These are phyloP conservation scores for Umbilicaria muhlenbergii DNA, from an alignment of 495 filamentous ascomycete species.

Conservation along the genomic window DNA sequence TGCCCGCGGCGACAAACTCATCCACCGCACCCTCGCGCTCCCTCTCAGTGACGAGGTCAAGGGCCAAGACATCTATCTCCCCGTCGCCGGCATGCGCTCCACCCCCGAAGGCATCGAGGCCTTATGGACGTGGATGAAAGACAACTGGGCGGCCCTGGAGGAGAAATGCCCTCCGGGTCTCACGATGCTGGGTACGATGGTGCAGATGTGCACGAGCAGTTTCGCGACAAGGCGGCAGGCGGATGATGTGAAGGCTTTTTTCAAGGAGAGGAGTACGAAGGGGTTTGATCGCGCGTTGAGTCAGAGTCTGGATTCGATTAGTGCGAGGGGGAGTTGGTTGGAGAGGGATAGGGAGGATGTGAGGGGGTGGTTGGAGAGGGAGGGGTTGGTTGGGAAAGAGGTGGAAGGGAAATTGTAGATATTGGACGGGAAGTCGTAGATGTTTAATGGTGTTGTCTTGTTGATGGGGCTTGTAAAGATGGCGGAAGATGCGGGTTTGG, in stretches of 20 bases:
- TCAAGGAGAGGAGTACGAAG: slow-evolving; percentile 63
- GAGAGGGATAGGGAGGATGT: slow-evolving; percentile 46
- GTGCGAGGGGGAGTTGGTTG: slow-evolving; percentile 46
- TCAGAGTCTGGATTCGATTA: slow-evolving; percentile 44
- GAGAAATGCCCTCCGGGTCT: slow-evolving; percentile 65
- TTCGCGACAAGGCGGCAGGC: slow-evolving; percentile 67
- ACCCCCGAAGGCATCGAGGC: slow-evolving; percentile 66
- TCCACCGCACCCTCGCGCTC: slow-evolving; percentile 62
- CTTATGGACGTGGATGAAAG: slow-evolving; percentile 68
- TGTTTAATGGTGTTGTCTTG: too few species aligned
- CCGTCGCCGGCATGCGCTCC: slow-evolving; percentile 57
- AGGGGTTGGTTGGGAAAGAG: slow-evolving; percentile 29
- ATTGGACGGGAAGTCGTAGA: too few species aligned
- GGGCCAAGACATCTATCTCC: slow-evolving; percentile 92
- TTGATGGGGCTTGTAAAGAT: too few species aligned
- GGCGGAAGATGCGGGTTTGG: too few species aligned
- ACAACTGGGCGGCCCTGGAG: slow-evolving; percentile 70
- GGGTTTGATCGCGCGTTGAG: slow-evolving; percentile 43
- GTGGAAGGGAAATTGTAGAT: slow-evolving; percentile 10
- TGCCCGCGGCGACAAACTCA: slow-evolving; percentile 59
- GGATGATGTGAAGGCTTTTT: slow-evolving; percentile 65
- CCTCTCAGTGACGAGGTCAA: slow-evolving; percentile 74
- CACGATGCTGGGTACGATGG: slow-evolving; percentile 71
- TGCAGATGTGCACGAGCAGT: slow-evolving; percentile 66
- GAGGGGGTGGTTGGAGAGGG: slow-evolving; percentile 40